Evolutionary conservation across 345 rosid genomes (phyloP), one percentile per base, ranked within the genome.

Genomic region (Citrus mangshanensis): DNA sequence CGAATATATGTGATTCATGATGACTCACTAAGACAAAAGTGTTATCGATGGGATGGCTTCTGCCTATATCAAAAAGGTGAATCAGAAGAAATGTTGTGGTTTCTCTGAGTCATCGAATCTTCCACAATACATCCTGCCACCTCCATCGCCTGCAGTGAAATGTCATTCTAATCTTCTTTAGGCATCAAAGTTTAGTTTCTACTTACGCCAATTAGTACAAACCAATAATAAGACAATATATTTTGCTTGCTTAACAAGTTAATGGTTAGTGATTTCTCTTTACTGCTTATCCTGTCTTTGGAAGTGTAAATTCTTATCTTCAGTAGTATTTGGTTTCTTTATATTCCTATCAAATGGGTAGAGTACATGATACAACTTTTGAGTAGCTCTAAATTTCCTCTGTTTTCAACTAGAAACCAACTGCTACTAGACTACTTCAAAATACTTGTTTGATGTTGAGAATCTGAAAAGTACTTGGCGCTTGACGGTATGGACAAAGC

Each of bases 61-160:
- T 49, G 81, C 72, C 5, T 87, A 81, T 77, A 85, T 91, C 64
- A 78, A 37, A 49, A 86, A 80, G 85, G 87, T 88, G 28, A 89
- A 86, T 75, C 72, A 59, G 82, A 89, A 88, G 89, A 87, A 88
- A 66, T 77, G 46, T 18, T 72, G 7, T 0, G 66, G 79, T 63
- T 76, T 5, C 13, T 77, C 42, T 7, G 66, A 75, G 38, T 42
- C 75, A 64, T 75, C 70, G n/a, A 10, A 78, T 16, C 79, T 62
- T 67, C 73, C 79, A 8, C 70, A 66, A 12, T 60, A 6, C 80
- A 82, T 72, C 58, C 70, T 73, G 71, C 83, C 85, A 35, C 88
- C 88, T 61, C 90, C 85, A 12, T 82, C 86, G 21, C 76, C 73
- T 49, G 67, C 72, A 32, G 70, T 76, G 7, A 82, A 3, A 2